These are phyloP conservation scores for Ambrosiella xylebori DNA, from an alignment of 2,329 filamentous ascomycete genomes.

Conservation along the genomic window DNA sequence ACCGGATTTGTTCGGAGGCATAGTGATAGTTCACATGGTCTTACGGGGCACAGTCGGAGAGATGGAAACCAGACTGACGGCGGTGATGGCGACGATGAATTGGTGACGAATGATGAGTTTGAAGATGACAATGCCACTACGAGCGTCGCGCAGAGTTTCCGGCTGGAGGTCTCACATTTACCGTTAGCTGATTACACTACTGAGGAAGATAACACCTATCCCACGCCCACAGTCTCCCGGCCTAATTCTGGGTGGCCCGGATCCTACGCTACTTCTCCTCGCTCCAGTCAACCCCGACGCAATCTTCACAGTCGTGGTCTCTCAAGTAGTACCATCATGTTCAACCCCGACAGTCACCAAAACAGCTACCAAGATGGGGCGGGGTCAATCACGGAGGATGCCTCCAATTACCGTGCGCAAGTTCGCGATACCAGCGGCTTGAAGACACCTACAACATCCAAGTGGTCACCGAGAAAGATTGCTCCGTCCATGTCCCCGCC, in stretches of 20 bases:
- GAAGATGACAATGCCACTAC: conserved; percentile 32
- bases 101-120: conserved; percentile 65
- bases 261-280: conserved; percentile 14
- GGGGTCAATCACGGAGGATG: conserved; percentile 11
- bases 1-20: conserved; percentile 21
- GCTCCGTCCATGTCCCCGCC: conserved; percentile 23
- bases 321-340: conserved; percentile 72
- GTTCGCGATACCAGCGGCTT: conserved; percentile 18
- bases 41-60: conserved; percentile 16
- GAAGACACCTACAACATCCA: conserved; percentile 23
- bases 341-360: conserved; percentile 44
- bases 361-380: conserved; percentile 15
- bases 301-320: conserved; percentile 51
- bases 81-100: conserved; percentile 68
- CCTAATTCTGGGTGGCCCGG: conserved; percentile 22
- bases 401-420: conserved; percentile 1
- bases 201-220: conserved; percentile 30
- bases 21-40: conserved; percentile 8
- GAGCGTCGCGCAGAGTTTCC: conserved; percentile 14
- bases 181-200: conserved; percentile 5
- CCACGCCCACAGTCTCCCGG: conserved; percentile 29
- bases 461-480: conserved; percentile 31
- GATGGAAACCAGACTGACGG: conserved; percentile 55
- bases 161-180: not conserved
- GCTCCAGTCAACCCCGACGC: conserved; percentile 20